Evolutionary conservation across 1,284 basidiomycete genomes (phyloP).

Genomic region (Polyporus tsugae): DNA sequence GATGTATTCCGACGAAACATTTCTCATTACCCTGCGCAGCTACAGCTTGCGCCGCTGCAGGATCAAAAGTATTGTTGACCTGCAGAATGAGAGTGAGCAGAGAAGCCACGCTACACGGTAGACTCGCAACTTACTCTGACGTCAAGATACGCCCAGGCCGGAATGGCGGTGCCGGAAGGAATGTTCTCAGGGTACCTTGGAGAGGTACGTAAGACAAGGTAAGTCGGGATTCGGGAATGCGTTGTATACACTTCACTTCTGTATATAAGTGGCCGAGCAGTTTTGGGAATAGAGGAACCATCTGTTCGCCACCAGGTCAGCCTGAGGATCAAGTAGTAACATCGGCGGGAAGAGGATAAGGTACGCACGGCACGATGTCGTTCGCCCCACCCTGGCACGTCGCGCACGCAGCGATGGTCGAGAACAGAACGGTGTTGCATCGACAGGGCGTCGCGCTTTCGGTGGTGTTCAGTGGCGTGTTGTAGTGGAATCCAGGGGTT

Average conservation of each 20-base stretch:
- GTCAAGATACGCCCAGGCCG: slow-evolving; percentile 29
- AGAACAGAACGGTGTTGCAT: slow-evolving; percentile 28
- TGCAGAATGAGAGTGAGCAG: background rate
- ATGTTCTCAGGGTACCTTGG: slow-evolving; percentile 21
- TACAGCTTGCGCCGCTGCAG: slow-evolving; percentile 12
- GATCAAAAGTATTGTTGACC: slow-evolving; percentile 17
- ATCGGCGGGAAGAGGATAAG: background rate
- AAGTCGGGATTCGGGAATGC: background rate
- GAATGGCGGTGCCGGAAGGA: slow-evolving; percentile 19
- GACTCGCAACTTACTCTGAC: slow-evolving; percentile 11
- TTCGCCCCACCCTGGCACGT: slow-evolving; percentile 22
- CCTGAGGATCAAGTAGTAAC: background rate
- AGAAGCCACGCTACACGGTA: background rate
- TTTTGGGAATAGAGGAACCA: slow-evolving; percentile 22
- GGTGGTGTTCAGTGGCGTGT: slow-evolving; percentile 16
- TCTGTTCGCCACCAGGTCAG: background rate
- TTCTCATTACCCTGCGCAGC: background rate
- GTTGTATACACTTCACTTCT: slow-evolving; percentile 4
- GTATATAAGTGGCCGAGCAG: slow-evolving; percentile 17
- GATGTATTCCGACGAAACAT: too few species aligned
- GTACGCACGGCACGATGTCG: slow-evolving; percentile 16
- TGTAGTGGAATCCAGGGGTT: slow-evolving; percentile 20
- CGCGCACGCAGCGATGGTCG: slow-evolving; percentile 23
- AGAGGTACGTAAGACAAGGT: background rate
- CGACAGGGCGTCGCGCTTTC: slow-evolving; percentile 21